Percentiles rank a stretch among this genome's conserved stretches.
Conservation (phyloP, 257 asterid genomes). For the Nicotiana obtusifolia region DNA sequence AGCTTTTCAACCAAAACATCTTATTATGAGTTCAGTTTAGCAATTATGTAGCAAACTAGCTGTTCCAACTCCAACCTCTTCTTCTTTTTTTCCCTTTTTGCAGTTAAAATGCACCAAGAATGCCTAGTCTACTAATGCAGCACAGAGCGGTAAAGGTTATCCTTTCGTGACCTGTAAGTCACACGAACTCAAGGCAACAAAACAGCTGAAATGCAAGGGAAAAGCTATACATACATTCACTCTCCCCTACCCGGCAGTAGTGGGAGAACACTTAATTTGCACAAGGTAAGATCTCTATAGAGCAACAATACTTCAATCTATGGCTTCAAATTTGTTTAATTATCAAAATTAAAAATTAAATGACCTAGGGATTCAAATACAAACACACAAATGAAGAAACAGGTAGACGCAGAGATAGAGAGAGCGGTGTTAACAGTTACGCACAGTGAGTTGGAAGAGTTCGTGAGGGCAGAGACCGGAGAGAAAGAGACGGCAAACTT, state of each 20-base stretch:
- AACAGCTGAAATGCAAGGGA: neutral
- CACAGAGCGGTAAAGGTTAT: neutral
- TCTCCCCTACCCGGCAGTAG: neutral
- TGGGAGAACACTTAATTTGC: neutral
- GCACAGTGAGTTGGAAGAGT: slow-evolving; percentile 83
- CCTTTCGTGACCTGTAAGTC: neutral
- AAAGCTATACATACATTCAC: neutral
- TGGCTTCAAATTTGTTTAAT: neutral
- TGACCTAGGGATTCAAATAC: neutral
- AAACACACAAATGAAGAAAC: neutral
- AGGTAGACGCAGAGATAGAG: neutral
- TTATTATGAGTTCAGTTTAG: neutral
- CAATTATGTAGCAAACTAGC: neutral
- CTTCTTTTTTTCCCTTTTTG: too few relatives aligned
- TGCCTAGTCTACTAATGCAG: neutral
- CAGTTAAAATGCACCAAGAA: neutral
- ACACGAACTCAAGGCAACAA: neutral
- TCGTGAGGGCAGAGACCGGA: slow-evolving; percentile 94
- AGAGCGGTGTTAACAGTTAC: slow-evolving; percentile 9
- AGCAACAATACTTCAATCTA: neutral
- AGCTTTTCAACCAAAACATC: neutral
- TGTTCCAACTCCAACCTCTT: neutral
- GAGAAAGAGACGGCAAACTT: slow-evolving; percentile 89
- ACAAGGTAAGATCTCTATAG: neutral
- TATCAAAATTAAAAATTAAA: neutral